Evolutionary conservation across 257 asterid species (phyloP).

Genomic region (Solanum corneliomulleri): DNA sequence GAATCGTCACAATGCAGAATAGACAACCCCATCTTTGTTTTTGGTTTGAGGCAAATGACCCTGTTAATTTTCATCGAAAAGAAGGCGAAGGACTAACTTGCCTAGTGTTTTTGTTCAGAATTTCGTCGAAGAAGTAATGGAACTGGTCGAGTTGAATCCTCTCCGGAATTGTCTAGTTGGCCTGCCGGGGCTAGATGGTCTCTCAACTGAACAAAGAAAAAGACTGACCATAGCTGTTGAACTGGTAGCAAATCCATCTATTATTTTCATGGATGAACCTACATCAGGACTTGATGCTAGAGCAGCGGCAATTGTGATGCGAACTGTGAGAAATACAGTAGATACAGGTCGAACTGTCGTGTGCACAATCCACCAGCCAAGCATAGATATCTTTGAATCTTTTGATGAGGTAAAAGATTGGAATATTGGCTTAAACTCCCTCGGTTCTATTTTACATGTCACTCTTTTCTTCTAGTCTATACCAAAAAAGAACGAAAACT

Average conservation of each 20-base stretch:
- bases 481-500: neutral
- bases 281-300: constrained; percentile 89
- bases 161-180: constrained; percentile 56
- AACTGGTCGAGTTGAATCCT: constrained; percentile 67
- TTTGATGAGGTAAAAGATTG: constrained; percentile 65
- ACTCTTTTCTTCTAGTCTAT: neutral
- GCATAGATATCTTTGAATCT: constrained; percentile 78
- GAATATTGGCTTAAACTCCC: neutral
- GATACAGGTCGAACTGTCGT: constrained; percentile 87
- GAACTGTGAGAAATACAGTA: constrained; percentile 79
- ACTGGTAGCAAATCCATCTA: constrained; percentile 83
- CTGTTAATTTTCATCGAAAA: neutral
- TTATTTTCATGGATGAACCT: constrained; percentile 93
- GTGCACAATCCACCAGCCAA: constrained; percentile 88
- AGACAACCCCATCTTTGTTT: neutral
- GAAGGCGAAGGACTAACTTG: neutral
- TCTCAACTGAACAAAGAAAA: constrained; percentile 82
- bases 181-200: constrained; percentile 77
- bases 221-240: constrained; percentile 84
- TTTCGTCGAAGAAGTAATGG: constrained; percentile 90
- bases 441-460: neutral
- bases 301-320: constrained; percentile 89
- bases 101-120: constrained; percentile 20
- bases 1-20: neutral
- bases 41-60: neutral